These are phyloP conservation scores for Saccharomyces hybrid DNA, from an alignment of 1,139 yeast genomes.

Conservation along the genomic window DNA sequence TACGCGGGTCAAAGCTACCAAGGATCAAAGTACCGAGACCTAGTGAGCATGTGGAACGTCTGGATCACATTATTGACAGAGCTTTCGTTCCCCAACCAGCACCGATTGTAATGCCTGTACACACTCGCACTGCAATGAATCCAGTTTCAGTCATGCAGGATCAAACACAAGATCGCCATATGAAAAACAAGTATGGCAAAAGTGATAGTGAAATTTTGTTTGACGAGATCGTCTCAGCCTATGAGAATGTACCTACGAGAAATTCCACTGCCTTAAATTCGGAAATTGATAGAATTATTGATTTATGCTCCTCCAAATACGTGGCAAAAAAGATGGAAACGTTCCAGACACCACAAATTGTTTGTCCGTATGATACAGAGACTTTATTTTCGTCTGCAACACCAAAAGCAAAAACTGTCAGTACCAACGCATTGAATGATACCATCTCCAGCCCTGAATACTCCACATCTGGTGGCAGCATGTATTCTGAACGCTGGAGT, in stretches of 20 bases:
- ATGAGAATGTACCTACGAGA: conserved; percentile 5
- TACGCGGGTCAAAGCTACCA: background rate
- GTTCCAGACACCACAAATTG: background rate
- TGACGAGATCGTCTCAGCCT: conserved; percentile 25
- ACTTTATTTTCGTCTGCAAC: conserved; percentile 1
- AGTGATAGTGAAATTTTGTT: conserved; percentile 19
- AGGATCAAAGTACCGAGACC: background rate
- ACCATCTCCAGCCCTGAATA: conserved; percentile 21
- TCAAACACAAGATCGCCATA: background rate
- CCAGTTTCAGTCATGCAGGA: background rate
- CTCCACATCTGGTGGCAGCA: conserved; percentile 7
- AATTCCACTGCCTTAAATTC: conserved; percentile 6
- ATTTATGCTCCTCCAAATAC: background rate
- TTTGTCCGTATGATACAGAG: background rate
- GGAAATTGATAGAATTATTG: conserved; percentile 9
- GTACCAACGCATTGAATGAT: conserved; percentile 6
- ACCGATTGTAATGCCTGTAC: conserved; percentile 4
- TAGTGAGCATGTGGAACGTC: background rate
- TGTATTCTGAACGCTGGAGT: conserved; percentile 18
- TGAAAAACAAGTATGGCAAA: conserved; percentile 3
- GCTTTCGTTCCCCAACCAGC: conserved; percentile 1
- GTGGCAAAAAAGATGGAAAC: background rate
- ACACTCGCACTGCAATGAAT: background rate
- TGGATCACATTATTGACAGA: background rate
- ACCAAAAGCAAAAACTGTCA: conserved; percentile 6